Evolutionary conservation across 225 moss, liverwort and hornwort species (phyloP).

Genomic region (Anthoceros angustus): DNA sequence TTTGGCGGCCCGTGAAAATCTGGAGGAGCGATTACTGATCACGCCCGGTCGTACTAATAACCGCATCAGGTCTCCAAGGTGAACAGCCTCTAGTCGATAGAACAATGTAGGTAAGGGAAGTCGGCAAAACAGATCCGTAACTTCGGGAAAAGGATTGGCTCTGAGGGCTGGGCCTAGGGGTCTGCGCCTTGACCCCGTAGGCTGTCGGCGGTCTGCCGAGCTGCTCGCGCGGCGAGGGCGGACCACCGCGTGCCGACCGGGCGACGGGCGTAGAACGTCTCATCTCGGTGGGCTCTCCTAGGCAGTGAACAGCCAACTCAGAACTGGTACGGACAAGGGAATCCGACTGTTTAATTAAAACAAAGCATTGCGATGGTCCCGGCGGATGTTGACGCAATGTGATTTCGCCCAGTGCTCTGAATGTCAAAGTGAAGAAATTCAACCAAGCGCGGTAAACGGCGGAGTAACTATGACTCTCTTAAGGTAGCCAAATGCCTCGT

Average conservation of each 20-base stretch:
- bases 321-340: conserved; percentile 6
- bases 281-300: not conserved
- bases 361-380: conserved; percentile 6
- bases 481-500: conserved; percentile 10
- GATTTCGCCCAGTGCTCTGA: conserved; percentile 5
- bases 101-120: conserved; percentile 21
- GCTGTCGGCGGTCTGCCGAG: conserved; percentile 8
- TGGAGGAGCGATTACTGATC: conserved; percentile 6
- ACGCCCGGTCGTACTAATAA: conserved; percentile 18
- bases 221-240: conserved; percentile 6
- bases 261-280: not conserved
- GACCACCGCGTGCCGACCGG: conserved; percentile 1
- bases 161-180: conserved; percentile 8
- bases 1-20: conserved; percentile 7
- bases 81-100: conserved; percentile 18
- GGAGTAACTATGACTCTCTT: conserved; percentile 6
- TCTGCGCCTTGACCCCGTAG: not conserved
- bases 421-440: conserved; percentile 6
- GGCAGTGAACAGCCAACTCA: not conserved
- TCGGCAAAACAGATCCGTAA: conserved; percentile 19
- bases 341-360: conserved; percentile 6
- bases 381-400: conserved; percentile 1
- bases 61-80: conserved; percentile 23
- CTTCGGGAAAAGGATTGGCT: conserved; percentile 19
- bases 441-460: conserved; percentile 6